A percentile compares a stretch with the other conserved stretches of the same genome.
These are phyloP conservation scores for Mycena kentingensis DNA, from an alignment of 768 basidiomycete species.

Conservation along the genomic window DNA sequence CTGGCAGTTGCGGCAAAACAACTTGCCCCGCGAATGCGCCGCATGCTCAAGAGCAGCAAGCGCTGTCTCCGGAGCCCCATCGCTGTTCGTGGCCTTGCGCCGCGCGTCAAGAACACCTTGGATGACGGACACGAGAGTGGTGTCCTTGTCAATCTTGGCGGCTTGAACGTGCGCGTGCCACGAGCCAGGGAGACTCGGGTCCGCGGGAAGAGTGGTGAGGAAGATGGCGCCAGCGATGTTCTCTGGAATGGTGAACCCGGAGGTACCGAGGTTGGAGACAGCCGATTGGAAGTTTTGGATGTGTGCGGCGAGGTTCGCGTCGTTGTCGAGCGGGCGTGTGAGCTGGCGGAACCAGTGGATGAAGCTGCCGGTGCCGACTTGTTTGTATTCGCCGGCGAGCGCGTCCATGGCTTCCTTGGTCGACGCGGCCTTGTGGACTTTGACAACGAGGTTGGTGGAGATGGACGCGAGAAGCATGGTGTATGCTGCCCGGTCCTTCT, in stretches of 20 bases:
- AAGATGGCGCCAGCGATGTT: slow-evolving; percentile 1
- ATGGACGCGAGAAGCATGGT: background rate
- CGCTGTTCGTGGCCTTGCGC: background rate
- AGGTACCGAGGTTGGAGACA: background rate
- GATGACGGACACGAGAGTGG: slow-evolving; percentile 4
- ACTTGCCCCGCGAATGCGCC: background rate
- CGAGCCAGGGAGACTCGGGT: slow-evolving; percentile 5
- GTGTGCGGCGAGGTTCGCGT: background rate
- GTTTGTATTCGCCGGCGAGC: background rate
- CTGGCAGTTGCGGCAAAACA: slow-evolving; percentile 12
- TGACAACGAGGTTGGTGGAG: slow-evolving; percentile 1
- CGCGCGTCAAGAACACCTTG: background rate
- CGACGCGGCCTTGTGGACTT: background rate
- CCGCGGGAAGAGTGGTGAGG: slow-evolving; percentile 5
- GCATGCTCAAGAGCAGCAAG: slow-evolving; percentile 10
- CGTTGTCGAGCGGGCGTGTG: background rate
- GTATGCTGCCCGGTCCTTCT: background rate
- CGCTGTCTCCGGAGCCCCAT: slow-evolving; percentile 3
- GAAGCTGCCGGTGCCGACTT: slow-evolving; percentile 3
- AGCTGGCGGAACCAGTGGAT: slow-evolving; percentile 16
- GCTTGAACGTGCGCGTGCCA: slow-evolving; percentile 4
- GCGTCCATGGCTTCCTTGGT: background rate
- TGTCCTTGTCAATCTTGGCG: slow-evolving; percentile 5
- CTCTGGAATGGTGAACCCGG: slow-evolving; percentile 5
- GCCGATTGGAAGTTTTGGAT: slow-evolving; percentile 10